phyloP scores from a whole-genome alignment of 345 rosid genomes.

The Gynandropsis gynandra region DNA sequence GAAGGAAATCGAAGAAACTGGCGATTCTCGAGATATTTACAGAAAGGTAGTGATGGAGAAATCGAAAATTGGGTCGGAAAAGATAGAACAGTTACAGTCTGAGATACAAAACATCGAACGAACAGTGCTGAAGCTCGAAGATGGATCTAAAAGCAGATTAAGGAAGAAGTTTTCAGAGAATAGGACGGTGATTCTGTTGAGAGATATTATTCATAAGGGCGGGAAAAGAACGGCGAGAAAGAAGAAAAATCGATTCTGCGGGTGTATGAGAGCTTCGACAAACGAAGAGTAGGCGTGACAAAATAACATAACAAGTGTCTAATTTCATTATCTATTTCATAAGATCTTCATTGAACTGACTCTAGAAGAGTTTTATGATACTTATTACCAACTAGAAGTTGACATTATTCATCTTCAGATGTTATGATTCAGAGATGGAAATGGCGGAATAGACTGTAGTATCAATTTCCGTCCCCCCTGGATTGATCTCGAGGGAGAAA shows the following conservation, averaged over 20 bases:
- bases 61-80: conserved; percentile 61
- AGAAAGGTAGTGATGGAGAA: conserved; percentile 46
- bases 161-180: conserved; percentile 39
- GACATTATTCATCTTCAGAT: conserved; percentile 16
- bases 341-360: conserved; percentile 21
- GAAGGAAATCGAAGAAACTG: conserved; percentile 45
- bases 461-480: conserved; percentile 80
- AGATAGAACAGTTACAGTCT: conserved; percentile 59
- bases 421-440: conserved; percentile 83
- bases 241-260: conserved; percentile 64
- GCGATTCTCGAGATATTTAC: conserved; percentile 32
- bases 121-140: conserved; percentile 64
- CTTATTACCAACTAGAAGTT: conserved; percentile 22
- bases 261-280: conserved; percentile 55
- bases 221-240: conserved; percentile 40
- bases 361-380: conserved; percentile 20
- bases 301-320: conserved; percentile 17
- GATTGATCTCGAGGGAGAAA: conserved; percentile 69
- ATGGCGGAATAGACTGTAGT: conserved; percentile 82
- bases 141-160: conserved; percentile 45
- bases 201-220: conserved; percentile 56
- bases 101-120: conserved; percentile 70
- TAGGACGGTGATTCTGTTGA: conserved; percentile 48
- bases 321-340: conserved; percentile 19
- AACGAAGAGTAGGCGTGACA: conserved; percentile 36